Evolutionary conservation across 805 yeast species (phyloP).

Genomic region (Ogataea degrootiae): DNA sequence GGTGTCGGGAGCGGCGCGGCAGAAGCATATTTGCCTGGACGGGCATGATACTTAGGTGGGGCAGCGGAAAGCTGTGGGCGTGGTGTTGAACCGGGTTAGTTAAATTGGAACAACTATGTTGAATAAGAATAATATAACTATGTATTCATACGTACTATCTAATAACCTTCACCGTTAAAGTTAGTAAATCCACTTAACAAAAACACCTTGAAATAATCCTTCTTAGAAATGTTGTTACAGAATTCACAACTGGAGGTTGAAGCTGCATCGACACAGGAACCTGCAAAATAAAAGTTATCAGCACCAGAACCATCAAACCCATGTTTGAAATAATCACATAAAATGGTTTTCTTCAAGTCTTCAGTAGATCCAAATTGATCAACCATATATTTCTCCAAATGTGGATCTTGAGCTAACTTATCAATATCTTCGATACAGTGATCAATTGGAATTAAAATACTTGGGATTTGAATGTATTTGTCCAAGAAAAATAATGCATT

Average conservation of each 20-base stretch:
- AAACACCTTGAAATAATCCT: constrained; percentile 57
- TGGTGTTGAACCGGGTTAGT: no score
- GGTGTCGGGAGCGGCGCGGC: no score
- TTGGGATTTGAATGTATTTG: constrained; percentile 76
- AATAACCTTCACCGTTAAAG: constrained; percentile 72
- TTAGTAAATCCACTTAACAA: constrained; percentile 68
- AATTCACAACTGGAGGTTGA: constrained; percentile 81
- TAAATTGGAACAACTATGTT: background rate
- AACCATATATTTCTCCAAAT: constrained; percentile 46
- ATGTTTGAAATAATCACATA: constrained; percentile 50
- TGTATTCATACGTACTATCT: background rate
- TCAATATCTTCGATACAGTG: constrained; percentile 52
- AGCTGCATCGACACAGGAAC: constrained; percentile 80
- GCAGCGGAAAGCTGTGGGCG: no score
- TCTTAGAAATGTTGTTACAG: constrained; percentile 65
- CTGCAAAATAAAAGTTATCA: constrained; percentile 78
- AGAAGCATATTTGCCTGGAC: no score
- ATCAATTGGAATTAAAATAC: constrained; percentile 70
- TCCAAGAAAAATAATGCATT: constrained; percentile 76
- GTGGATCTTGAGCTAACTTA: constrained; percentile 42
- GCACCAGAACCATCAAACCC: constrained; percentile 81
- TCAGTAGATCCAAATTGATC: constrained; percentile 53
- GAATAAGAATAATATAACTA: background rate
- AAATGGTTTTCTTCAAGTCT: constrained; percentile 44
- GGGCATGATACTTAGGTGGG: no score